These are phyloP conservation scores for Arabidopsis lyrata DNA, from an alignment of 441 rosid genomes.

Conservation along the genomic window DNA sequence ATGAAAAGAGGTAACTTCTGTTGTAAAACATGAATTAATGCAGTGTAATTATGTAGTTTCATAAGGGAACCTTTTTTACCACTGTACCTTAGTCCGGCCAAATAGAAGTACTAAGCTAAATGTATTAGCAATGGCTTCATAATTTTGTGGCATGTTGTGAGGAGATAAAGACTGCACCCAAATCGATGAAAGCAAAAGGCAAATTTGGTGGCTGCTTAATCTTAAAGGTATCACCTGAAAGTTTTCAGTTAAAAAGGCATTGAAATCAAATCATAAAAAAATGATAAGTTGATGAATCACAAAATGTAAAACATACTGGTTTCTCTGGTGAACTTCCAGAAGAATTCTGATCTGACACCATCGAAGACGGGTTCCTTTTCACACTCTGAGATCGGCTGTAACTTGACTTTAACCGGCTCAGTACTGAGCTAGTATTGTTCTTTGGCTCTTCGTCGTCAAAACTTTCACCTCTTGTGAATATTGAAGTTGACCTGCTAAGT, in stretches of 20 bases:
- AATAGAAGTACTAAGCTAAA: slow-evolving; percentile 77
- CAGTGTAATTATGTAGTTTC: slow-evolving; percentile 1
- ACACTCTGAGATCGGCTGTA: slow-evolving; percentile 63
- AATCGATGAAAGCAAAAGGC: slow-evolving; percentile 80
- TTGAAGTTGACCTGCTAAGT: slow-evolving; percentile 61
- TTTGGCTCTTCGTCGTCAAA: slow-evolving; percentile 47
- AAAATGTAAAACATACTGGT: slow-evolving; percentile 50
- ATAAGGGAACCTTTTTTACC: background rate
- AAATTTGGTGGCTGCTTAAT: slow-evolving; percentile 91
- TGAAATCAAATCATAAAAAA: slow-evolving; percentile 30
- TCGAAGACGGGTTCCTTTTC: slow-evolving; percentile 46
- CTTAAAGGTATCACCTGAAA: slow-evolving; percentile 72
- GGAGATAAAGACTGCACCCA: slow-evolving; percentile 97
- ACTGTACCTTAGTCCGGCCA: slow-evolving; percentile 76
- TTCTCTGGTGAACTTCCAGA: slow-evolving; percentile 50
- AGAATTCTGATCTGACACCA: slow-evolving; percentile 45
- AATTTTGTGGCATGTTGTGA: slow-evolving; percentile 79
- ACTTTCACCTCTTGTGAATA: slow-evolving; percentile 51
- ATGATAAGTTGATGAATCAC: background rate
- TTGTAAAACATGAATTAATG: background rate
- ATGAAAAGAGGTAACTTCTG: background rate
- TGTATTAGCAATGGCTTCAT: slow-evolving; percentile 94
- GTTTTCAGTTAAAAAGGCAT: slow-evolving; percentile 22
- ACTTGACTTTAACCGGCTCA: slow-evolving; percentile 71
- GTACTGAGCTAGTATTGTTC: slow-evolving; percentile 50